Evolutionary conservation across 1,284 basidiomycete genomes (phyloP).

Genomic region (Thecaphora thlaspeos): DNA sequence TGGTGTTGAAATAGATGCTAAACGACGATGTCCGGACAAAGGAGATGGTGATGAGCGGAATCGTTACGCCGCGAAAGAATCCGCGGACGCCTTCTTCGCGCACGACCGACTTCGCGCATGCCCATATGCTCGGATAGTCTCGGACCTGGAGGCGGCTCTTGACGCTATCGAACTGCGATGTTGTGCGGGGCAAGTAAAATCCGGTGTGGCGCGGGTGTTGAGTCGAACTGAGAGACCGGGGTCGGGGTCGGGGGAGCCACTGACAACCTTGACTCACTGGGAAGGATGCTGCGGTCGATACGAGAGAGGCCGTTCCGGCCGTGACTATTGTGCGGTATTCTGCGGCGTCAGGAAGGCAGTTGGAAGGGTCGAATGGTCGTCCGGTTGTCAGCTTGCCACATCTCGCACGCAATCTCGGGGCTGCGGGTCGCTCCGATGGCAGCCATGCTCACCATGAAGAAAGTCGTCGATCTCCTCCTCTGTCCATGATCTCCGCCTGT

Average conservation of each 20-base stretch:
- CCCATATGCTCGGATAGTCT: conserved; percentile 53
- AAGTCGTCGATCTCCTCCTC: conserved; percentile 38
- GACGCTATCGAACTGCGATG: conserved; percentile 46
- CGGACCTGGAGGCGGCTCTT: conserved; percentile 55
- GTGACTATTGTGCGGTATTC: conserved; percentile 51
- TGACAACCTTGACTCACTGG: conserved; percentile 37
- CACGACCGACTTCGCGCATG: conserved; percentile 61
- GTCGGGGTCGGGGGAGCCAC: too few relatives aligned
- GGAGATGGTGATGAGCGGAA: conserved; percentile 92
- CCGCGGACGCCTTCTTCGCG: conserved; percentile 86
- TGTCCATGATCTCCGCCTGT: conserved; percentile 9
- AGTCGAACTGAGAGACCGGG: conserved; percentile 46
- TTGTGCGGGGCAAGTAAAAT: too few relatives aligned
- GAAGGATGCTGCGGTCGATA: conserved; percentile 54
- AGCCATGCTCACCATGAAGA: conserved; percentile 13
- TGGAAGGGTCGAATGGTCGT: too few relatives aligned
- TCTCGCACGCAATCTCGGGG: too few relatives aligned
- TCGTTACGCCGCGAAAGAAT: conserved; percentile 77
- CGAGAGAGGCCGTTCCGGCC: conserved; percentile 53
- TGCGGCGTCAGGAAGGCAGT: neutral
- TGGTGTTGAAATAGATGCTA: conserved; percentile 87
- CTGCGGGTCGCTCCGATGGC: too few relatives aligned
- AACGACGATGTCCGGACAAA: conserved; percentile 91
- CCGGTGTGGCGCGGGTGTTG: neutral
- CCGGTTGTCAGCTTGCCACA: too few relatives aligned